These are phyloP conservation scores for Melanopsichium pennsylvanicum DNA, from an alignment of 1,284 basidiomycete species.

Conservation along the genomic window DNA sequence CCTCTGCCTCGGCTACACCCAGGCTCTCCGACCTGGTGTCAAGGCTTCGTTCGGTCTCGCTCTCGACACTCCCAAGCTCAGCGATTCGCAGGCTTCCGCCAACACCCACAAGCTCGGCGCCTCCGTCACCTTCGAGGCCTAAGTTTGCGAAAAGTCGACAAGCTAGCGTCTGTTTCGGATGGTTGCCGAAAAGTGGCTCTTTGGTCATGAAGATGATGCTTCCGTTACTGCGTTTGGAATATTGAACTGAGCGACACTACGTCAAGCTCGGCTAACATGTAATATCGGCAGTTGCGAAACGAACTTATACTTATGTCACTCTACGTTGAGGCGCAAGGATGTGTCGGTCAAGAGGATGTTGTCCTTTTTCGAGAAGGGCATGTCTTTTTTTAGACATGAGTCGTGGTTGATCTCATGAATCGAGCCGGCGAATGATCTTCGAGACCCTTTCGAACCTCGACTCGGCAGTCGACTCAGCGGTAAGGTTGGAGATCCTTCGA, in stretches of 20 bases:
- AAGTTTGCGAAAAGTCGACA: slow-evolving; percentile 13
- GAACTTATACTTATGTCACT: slow-evolving; percentile 10
- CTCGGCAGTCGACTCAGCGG: no score
- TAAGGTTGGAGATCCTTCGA: no score
- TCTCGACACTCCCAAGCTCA: slow-evolving; percentile 65
- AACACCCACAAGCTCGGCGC: slow-evolving; percentile 71
- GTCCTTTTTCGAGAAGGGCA: no score
- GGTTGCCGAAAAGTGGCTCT: no score
- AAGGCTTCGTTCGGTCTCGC: slow-evolving; percentile 83
- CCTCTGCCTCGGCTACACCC: slow-evolving; percentile 63
- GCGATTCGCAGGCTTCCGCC: slow-evolving; percentile 57
- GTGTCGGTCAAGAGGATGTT: no score
- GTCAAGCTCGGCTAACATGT: slow-evolving; percentile 6
- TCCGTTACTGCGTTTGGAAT: slow-evolving; percentile 8
- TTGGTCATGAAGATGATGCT: slow-evolving; percentile 6
- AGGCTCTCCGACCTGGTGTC: slow-evolving; percentile 77
- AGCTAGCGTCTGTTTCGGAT: no score
- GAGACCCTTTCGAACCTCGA: no score
- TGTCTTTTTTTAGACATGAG: no score
- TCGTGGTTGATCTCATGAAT: no score
- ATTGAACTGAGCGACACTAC: neutral
- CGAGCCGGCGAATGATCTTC: no score
- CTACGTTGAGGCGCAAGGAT: no score
- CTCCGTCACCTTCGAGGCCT: slow-evolving; percentile 70
- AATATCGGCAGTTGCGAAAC: slow-evolving; percentile 29